Percentiles rank a stretch among this genome's conserved stretches.
Conservation (phyloP, 2,329 filamentous ascomycete genomes). For the Talaromyces sp. region DNA sequence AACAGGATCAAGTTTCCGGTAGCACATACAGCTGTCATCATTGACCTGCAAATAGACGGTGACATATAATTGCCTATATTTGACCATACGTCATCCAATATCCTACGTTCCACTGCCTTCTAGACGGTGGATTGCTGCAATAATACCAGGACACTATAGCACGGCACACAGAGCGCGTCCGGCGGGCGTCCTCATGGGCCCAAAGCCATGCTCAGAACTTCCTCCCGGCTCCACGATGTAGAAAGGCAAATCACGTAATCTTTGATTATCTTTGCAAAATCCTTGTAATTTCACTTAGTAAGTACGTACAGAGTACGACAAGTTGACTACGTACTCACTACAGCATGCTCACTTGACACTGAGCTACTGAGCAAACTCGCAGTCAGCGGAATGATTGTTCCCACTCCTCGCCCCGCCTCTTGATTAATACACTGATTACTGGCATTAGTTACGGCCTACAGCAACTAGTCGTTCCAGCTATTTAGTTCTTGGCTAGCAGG, state of each 20-base stretch:
- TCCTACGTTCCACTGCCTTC: background rate
- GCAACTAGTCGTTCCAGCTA: background rate
- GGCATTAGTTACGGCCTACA: background rate
- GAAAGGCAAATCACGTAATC: background rate
- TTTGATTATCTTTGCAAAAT: no score
- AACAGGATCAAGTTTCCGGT: no score
- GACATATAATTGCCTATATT: no score
- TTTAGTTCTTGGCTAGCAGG: background rate
- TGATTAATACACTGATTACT: background rate
- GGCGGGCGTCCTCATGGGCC: background rate
- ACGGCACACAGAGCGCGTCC: background rate
- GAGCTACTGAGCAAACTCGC: no score
- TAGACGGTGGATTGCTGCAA: background rate
- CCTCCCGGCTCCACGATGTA: background rate
- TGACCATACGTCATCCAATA: background rate
- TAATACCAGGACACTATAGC: background rate
- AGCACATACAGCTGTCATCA: no score
- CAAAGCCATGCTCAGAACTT: no score
- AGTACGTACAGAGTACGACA: no score
- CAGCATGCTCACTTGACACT: no score
- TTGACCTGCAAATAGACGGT: no score
- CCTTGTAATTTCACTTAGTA: no score
- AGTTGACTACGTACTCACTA: no score
- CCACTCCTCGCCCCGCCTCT: background rate
- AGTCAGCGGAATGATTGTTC: background rate